A percentile compares a stretch with the other conserved stretches of the same genome.
Evolutionary conservation across 768 basidiomycete genomes (phyloP).

Genomic region (Cystobasidium tubakii): DNA sequence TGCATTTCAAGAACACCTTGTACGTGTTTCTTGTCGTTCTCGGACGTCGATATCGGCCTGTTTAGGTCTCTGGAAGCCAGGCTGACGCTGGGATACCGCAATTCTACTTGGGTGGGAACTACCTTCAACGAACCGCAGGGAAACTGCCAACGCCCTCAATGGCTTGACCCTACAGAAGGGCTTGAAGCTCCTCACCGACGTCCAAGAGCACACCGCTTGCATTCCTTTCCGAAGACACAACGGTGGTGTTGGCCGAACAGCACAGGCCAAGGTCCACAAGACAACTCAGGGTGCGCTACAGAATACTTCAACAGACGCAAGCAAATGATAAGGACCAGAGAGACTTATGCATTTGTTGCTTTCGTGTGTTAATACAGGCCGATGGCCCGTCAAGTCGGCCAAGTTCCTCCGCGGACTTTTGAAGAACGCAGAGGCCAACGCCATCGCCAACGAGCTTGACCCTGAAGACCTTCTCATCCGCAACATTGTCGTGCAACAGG

Average conservation of each 20-base stretch:
- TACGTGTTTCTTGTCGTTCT: neutral
- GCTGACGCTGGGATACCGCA: too few relatives aligned
- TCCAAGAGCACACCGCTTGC: conserved; percentile 90
- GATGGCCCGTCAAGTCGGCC: conserved; percentile 99
- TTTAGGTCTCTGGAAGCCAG: too few relatives aligned
- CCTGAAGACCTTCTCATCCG: conserved; percentile 87
- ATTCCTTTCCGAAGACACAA: conserved; percentile 80
- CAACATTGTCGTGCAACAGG: conserved; percentile 97
- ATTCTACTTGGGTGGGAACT: too few relatives aligned
- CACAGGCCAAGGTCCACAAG: conserved; percentile 56
- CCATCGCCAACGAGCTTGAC: conserved; percentile 91
- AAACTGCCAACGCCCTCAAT: conserved; percentile 88
- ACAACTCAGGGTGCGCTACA: conserved; percentile 76
- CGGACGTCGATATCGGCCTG: neutral
- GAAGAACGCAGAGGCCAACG: conserved; percentile 99
- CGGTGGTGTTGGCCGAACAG: conserved; percentile 44
- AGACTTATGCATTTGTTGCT: conserved; percentile 3
- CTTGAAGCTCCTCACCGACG: conserved; percentile 85
- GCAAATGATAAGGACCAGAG: neutral
- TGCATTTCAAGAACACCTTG: conserved; percentile 97
- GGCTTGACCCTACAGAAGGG: conserved; percentile 92
- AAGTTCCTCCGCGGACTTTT: conserved; percentile 87
- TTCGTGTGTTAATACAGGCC: conserved; percentile 58
- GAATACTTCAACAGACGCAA: neutral
- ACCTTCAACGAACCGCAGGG: conserved; percentile 49